A percentile compares a stretch with the other conserved stretches of the same genome.
Conservation (phyloP, 176 grass and related monocot species). For the Hsuehochloa calcarea region DNA sequence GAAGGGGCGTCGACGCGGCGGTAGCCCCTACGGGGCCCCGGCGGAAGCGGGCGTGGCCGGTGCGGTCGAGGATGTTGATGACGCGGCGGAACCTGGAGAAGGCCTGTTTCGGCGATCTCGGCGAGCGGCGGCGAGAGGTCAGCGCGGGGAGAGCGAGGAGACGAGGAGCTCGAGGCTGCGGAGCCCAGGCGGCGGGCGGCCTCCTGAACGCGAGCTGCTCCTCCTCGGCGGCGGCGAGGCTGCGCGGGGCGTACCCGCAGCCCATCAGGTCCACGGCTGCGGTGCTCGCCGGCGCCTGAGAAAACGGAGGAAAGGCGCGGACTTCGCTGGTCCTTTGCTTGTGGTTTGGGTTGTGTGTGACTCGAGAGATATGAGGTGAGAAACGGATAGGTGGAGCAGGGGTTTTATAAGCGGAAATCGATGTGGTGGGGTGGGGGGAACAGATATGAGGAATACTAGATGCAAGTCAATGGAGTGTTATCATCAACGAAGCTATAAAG, state of each 20-base stretch:
- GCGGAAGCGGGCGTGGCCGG: constrained; percentile 88
- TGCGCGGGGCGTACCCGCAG: background rate
- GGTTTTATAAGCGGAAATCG: constrained; percentile 47
- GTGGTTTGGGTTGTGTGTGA: background rate
- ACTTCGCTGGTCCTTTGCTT: background rate
- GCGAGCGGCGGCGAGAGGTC: constrained; percentile 24
- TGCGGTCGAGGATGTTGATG: constrained; percentile 82
- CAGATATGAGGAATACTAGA: background rate
- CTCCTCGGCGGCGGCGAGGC: background rate
- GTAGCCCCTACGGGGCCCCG: constrained; percentile 40
- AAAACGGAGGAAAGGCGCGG: background rate
- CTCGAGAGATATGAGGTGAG: background rate
- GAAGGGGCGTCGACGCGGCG: background rate
- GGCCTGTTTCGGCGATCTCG: constrained; percentile 66
- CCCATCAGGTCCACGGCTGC: constrained; percentile 62
- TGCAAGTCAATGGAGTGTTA: constrained; percentile 33
- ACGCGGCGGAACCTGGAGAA: constrained; percentile 68
- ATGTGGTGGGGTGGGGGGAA: background rate
- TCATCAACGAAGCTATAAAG: no score
- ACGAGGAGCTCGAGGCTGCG: constrained; percentile 70
- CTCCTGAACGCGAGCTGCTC: constrained; percentile 70
- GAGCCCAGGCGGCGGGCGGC: constrained; percentile 61
- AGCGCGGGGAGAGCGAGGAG: constrained; percentile 43
- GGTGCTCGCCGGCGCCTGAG: background rate
- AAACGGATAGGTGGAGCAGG: background rate